Evolutionary conservation across 106 monocot genomes (phyloP), one percentile per base, ranked within the genome.

Genomic region (Dioscorea dumetorum): DNA sequence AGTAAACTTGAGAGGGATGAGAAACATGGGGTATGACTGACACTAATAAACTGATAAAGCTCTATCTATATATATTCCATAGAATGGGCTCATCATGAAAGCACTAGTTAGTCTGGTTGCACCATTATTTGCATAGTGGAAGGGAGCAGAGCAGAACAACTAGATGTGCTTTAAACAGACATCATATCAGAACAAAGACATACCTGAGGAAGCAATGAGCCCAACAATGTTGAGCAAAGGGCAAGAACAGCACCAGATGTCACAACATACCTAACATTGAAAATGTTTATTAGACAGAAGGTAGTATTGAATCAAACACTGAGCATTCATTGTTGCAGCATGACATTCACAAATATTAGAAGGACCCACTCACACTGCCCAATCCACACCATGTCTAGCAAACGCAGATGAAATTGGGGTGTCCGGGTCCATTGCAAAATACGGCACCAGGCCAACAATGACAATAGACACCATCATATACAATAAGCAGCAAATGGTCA

Each of bases 371-470:
- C 69, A 92, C 97, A 87, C 83, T 62, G 92, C 92, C 92, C 97
- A 99, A 16, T 89, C 74, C 86, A 99, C 83, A 20, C 84, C 97
- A 82, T 99, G 76, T 58, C 62, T 79, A 23, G 82, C 67, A 77
- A 99, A 99, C 53, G 87, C 97, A 81, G 97, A 99, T 48, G 97
- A 92, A 73, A 99, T 99, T 22, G 97, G 92, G 8, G 92, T 92
- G 59, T 99, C 97, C 23, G 97, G 97, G 70, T 99, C 88, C 89
- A 99, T 87, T 24, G 86, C 82, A 70, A 90, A 99, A 75, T 92
- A 99, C 21, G 97, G 97, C 31, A 99, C 97, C 11, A 99, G 60
- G 49, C 97, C 97, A 75, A 92, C 92, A 70, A 99, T 74, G 65
- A 99, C 84, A 35, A 77, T 67, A 60, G 97, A 99, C 60, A 99